A percentile compares a stretch with the other conserved stretches of the same genome.
These are phyloP conservation scores for Ceratocystis colombiana DNA, from an alignment of 2,329 filamentous ascomycete species.

Conservation along the genomic window DNA sequence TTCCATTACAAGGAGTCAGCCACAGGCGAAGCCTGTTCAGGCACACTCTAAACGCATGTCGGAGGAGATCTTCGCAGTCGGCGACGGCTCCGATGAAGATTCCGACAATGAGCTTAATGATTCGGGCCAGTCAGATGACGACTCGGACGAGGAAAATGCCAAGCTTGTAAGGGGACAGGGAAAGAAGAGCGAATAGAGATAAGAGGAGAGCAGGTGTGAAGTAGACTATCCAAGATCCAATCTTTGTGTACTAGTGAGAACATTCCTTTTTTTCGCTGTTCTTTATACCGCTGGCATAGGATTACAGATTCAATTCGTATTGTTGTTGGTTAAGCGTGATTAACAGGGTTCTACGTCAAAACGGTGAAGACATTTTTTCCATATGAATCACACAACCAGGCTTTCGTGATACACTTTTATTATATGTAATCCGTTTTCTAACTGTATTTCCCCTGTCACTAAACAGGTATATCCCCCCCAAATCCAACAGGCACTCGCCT, in stretches of 20 bases:
- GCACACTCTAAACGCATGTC: slow-evolving; percentile 43
- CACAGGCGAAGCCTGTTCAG: slow-evolving; percentile 27
- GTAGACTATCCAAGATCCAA: not conserved
- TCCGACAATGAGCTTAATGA: slow-evolving; percentile 11
- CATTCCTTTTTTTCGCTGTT: not conserved
- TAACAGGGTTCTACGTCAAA: too few species aligned
- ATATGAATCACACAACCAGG: too few species aligned
- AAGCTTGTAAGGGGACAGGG: slow-evolving; percentile 42
- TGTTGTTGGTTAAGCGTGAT: too few species aligned
- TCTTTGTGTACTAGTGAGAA: not conserved
- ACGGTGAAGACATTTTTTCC: too few species aligned
- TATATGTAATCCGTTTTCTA: too few species aligned
- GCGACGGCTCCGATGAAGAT: slow-evolving; percentile 42
- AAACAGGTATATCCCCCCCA: slow-evolving; percentile 53
- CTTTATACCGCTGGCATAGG: not conserved
- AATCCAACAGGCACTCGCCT: slow-evolving; percentile 78
- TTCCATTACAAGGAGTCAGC: slow-evolving; percentile 18
- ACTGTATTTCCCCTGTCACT: too few species aligned
- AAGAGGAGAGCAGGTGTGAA: not conserved
- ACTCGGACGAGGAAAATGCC: slow-evolving; percentile 46
- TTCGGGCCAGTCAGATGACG: slow-evolving; percentile 9
- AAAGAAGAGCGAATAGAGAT: slow-evolving; percentile 21
- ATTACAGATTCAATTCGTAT: too few species aligned
- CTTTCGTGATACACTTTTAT: too few species aligned
- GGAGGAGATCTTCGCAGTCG: slow-evolving; percentile 92